Evolutionary conservation across 495 filamentous ascomycete genomes (phyloP).

Genomic region (Lasiosphaeria miniovina): DNA sequence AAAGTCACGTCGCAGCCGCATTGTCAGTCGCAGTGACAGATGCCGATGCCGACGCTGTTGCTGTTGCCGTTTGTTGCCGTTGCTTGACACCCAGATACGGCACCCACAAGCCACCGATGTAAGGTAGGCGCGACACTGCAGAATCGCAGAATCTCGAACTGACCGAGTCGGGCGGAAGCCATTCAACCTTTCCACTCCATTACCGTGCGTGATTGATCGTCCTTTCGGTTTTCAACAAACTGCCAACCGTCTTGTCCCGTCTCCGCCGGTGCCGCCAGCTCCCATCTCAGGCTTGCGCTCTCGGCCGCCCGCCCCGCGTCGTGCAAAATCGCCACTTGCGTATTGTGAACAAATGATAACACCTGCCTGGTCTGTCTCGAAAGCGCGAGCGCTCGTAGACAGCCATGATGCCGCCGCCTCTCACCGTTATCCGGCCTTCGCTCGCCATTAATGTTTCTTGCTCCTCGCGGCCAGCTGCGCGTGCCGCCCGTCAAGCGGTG

Average conservation of each 20-base stretch:
- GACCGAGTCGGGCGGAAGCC: no score
- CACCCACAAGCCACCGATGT: conserved; percentile 3
- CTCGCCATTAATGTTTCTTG: conserved; percentile 24
- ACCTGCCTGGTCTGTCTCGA: conserved; percentile 19
- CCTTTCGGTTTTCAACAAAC: neutral
- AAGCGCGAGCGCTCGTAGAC: conserved; percentile 21
- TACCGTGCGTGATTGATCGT: neutral
- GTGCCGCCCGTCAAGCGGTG: conserved; percentile 9
- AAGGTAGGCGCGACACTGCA: conserved; percentile 6
- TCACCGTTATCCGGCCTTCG: conserved; percentile 21
- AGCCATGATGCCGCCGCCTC: conserved; percentile 24
- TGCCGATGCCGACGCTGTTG: no score
- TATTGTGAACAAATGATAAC: conserved; percentile 25
- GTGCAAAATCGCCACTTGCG: neutral
- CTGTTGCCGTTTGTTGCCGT: neutral
- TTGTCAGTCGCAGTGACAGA: neutral
- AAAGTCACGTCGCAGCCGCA: conserved; percentile 1
- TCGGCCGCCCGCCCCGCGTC: neutral
- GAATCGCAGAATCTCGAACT: conserved; percentile 7
- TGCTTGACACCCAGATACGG: neutral
- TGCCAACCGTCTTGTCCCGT: neutral
- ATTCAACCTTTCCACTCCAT: neutral
- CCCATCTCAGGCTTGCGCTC: conserved; percentile 1
- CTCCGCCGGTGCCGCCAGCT: neutral
- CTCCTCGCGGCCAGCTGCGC: conserved; percentile 15